Percentiles rank a stretch among this genome's conserved stretches.
phyloP scores from a whole-genome alignment of 345 rosid species.

The Rhodomyrtus tomentosa region DNA sequence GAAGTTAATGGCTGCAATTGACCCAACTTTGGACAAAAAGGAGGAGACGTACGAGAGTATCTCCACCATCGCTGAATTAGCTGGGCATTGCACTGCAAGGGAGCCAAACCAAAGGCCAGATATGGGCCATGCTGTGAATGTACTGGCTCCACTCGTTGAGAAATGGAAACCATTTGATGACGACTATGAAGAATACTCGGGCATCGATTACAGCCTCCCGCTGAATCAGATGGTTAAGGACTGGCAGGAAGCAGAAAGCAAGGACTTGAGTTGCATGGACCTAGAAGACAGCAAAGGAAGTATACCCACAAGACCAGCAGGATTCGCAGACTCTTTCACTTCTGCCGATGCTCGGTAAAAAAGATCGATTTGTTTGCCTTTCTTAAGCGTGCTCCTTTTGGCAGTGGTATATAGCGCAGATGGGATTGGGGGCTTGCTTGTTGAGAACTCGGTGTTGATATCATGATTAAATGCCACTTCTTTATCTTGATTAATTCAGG shows the following conservation, averaged over 20 bases:
- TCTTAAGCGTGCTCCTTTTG: not conserved
- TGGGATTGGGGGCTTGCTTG: not conserved
- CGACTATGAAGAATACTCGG: conserved; percentile 47
- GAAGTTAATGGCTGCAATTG: conserved; percentile 49
- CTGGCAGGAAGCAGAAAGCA: conserved; percentile 76
- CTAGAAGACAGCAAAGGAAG: conserved; percentile 62
- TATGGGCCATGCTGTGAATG: conserved; percentile 66
- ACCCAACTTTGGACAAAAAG: conserved; percentile 34
- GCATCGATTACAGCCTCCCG: conserved; percentile 71
- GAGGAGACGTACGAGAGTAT: conserved; percentile 52
- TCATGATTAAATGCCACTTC: not conserved
- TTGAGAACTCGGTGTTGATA: not conserved
- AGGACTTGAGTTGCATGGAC: conserved; percentile 42
- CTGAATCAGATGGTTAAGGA: conserved; percentile 72
- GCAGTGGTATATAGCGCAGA: not conserved
- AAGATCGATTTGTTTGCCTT: not conserved
- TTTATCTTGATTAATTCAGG: not conserved
- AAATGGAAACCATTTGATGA: conserved; percentile 61
- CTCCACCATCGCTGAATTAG: conserved; percentile 43
- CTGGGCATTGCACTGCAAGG: conserved; percentile 73
- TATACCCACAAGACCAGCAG: conserved; percentile 58
- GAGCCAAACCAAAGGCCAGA: conserved; percentile 69
- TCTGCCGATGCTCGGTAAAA: conserved; percentile 59
- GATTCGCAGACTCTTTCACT: conserved; percentile 69
- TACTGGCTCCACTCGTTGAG: conserved; percentile 54